Evolutionary conservation across 2,329 filamentous ascomycete genomes (phyloP), one percentile per base, ranked within the genome.

Genomic region (Beauveria australis): DNA sequence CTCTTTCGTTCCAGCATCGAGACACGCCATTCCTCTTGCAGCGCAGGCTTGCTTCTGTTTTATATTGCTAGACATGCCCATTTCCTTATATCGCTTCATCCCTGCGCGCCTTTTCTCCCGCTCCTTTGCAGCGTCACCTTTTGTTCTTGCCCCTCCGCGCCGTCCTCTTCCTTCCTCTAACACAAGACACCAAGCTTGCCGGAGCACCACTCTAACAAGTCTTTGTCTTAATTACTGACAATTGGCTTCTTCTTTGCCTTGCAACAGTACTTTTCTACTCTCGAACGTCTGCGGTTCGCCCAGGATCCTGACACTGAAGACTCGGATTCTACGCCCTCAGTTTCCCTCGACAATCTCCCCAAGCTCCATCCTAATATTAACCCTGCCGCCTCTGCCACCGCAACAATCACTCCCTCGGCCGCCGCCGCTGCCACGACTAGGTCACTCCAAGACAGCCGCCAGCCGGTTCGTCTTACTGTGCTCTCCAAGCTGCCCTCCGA

Each of bases 281-380:
- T 88, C 64, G 88, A 91, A 73, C 82, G 87, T 61, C 79, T 89
- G 62, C 83, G 84, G 67, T 84, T 91, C 70, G 82, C 81, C 55
- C 84, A 85, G 67, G 65, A 67, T 47, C 64, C 67, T 28, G 70
- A 62, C 69, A 72, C 48, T 69, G 70, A 53, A 66, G 69, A 47
- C 67, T 71, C 53, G 66, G 70, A 62, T 62, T 67, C 62, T 61
- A 69, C 64, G 66, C 53, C 66, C 68, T 66, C 60, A 64, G 68
- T 62, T 62, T 68, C 43, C 56, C 61, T 63, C 26, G 62, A 65
- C 55, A 63, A 63, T 53, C 68, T 68, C 54, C 72, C 63, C 49
- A 62, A 61, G 66, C 62, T 28, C 60, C 60, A 61, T 57, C 19
- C 58, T 63, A 22, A 60, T 60, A 56, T 49, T 14, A 57, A 46